Conservation (phyloP, 495 filamentous ascomycete genomes). For the Daldinia childiae region DNA sequence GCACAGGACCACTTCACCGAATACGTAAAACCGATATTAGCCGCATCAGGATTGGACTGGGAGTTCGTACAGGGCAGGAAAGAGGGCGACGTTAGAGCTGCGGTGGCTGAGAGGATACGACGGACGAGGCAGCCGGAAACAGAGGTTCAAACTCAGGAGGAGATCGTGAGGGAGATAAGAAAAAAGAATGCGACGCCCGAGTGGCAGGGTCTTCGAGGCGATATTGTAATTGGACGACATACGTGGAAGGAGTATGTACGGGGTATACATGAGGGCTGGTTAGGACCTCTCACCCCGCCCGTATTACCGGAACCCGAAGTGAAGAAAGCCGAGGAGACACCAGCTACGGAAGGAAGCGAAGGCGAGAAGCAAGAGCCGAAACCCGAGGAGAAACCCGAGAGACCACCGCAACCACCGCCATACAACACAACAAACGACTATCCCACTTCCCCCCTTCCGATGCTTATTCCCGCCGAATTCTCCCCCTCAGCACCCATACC, state of each 20-base stretch:
- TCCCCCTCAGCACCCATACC: constrained; percentile 74
- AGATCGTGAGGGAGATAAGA: constrained; percentile 65
- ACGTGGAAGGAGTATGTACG: constrained; percentile 98
- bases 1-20: constrained; percentile 94
- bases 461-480: constrained; percentile 67
- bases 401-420: constrained; percentile 63
- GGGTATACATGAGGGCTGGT: constrained; percentile 94
- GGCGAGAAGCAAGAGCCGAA: constrained; percentile 46
- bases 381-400: constrained; percentile 57
- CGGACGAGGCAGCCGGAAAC: constrained; percentile 62
- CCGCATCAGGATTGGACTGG: constrained; percentile 91
- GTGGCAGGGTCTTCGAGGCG: constrained; percentile 77
- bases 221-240: constrained; percentile 89
- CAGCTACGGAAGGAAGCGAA: constrained; percentile 39
- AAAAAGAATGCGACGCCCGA: constrained; percentile 69
- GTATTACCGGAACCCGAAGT: constrained; percentile 42
- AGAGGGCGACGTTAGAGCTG: constrained; percentile 86
- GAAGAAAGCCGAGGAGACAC: constrained; percentile 50
- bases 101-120: constrained; percentile 82
- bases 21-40: constrained; percentile 92
- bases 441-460: constrained; percentile 65
- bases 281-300: constrained; percentile 74
- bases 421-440: constrained; percentile 79
- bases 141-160: constrained; percentile 60
- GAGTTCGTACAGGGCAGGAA: constrained; percentile 90